These are phyloP conservation scores for Lactarius hengduanensis DNA, from an alignment of 768 basidiomycete species.

Conservation along the genomic window DNA sequence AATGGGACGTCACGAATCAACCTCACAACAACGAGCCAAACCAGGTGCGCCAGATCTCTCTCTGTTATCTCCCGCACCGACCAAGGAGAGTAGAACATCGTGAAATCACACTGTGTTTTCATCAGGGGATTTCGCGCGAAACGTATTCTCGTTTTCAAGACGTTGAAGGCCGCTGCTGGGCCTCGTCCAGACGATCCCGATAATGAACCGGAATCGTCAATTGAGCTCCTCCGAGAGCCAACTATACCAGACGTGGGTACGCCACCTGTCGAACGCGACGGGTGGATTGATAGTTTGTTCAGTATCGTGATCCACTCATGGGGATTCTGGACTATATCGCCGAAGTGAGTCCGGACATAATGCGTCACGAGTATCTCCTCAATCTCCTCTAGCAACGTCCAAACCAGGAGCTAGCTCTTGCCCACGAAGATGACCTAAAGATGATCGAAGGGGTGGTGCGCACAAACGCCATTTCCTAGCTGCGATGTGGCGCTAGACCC, in stretches of 20 bases:
- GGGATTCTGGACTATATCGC: slow-evolving; percentile 15
- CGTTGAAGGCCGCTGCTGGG: slow-evolving; percentile 5
- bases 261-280: background rate
- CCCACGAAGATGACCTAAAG: slow-evolving; percentile 19
- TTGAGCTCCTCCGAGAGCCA: slow-evolving; percentile 3
- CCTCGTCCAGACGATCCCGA: slow-evolving; percentile 5
- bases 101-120: slow-evolving; percentile 14
- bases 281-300: background rate
- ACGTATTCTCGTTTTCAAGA: slow-evolving; percentile 4
- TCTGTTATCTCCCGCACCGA: background rate
- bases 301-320: slow-evolving; percentile 17
- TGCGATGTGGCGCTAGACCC: background rate
- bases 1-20: slow-evolving; percentile 15
- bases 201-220: background rate
- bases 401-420: slow-evolving; percentile 6
- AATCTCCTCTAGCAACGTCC: slow-evolving; percentile 1
- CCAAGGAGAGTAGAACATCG: background rate
- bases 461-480: background rate
- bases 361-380: background rate
- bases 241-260: background rate
- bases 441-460: slow-evolving; percentile 11
- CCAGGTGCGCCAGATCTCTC: background rate
- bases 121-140: slow-evolving; percentile 21
- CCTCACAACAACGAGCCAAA: slow-evolving; percentile 12
- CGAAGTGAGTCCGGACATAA: slow-evolving; percentile 10